phyloP scores from a whole-genome alignment of 768 basidiomycete species.

The Sporobolomyces pararoseus region DNA sequence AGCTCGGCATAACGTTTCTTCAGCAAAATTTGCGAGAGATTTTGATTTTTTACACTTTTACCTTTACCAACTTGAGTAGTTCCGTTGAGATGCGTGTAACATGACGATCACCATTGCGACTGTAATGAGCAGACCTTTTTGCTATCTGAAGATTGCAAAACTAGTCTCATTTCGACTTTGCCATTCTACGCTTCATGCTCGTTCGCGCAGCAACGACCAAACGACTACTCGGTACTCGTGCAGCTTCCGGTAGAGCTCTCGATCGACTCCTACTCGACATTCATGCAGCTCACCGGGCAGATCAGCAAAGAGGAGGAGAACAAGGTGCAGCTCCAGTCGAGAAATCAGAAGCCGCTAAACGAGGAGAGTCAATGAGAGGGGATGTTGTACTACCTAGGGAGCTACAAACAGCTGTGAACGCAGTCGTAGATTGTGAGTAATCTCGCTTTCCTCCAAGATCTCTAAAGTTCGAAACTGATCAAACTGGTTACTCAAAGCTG shows the following conservation, averaged over 20 bases:
- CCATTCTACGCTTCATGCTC: constrained; percentile 19
- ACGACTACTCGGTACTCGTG: background rate
- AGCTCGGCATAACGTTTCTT: too few relatives aligned
- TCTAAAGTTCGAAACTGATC: too few relatives aligned
- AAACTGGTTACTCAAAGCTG: background rate
- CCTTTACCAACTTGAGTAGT: too few relatives aligned
- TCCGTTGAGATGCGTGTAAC: too few relatives aligned
- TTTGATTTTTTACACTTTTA: too few relatives aligned
- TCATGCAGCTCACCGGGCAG: constrained; percentile 22
- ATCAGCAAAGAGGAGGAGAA: constrained; percentile 14
- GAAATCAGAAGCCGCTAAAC: constrained; percentile 75
- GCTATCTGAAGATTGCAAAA: background rate
- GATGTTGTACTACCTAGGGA: constrained; percentile 68
- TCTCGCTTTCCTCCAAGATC: background rate
- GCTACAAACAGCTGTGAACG: constrained; percentile 64
- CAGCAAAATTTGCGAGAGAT: too few relatives aligned
- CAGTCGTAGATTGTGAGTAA: constrained; percentile 54
- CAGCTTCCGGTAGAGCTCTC: background rate
- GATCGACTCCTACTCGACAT: constrained; percentile 37
- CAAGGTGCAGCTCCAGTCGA: background rate
- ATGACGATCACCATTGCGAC: too few relatives aligned
- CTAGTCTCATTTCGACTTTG: background rate
- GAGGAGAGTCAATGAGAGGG: constrained; percentile 71
- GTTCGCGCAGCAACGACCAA: background rate
- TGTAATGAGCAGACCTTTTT: background rate